Evolutionary conservation across 805 yeast genomes (phyloP).

Genomic region (Metschnikowia continentalis): DNA sequence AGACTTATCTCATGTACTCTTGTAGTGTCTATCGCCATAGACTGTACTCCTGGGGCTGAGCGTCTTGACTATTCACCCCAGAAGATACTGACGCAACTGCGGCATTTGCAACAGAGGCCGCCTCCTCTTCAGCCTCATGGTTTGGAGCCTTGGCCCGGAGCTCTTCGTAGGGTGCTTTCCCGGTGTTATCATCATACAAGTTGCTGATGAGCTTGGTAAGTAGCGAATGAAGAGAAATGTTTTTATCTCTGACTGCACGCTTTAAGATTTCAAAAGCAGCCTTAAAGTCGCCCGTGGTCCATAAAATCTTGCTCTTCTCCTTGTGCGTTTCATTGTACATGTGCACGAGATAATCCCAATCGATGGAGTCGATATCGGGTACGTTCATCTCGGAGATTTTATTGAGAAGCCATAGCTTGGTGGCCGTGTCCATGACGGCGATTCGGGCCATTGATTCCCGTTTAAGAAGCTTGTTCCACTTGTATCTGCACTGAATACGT

Average conservation of each 20-base stretch:
- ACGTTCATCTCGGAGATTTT: constrained; percentile 25
- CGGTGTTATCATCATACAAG: constrained; percentile 4
- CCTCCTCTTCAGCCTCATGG: constrained; percentile 20
- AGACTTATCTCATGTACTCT: background rate
- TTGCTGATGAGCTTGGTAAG: constrained; percentile 14
- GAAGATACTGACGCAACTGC: constrained; percentile 37
- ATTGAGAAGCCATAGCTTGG: constrained; percentile 38
- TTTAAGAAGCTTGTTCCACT: constrained; percentile 81
- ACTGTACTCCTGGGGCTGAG: constrained; percentile 34
- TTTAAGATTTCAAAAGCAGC: constrained; percentile 60
- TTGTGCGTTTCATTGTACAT: constrained; percentile 26
- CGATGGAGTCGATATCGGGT: constrained; percentile 24
- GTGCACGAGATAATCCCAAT: constrained; percentile 34
- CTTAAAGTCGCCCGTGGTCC: constrained; percentile 61
- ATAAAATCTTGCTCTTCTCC: constrained; percentile 22
- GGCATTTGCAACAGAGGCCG: constrained; percentile 33
- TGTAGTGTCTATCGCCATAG: constrained; percentile 27
- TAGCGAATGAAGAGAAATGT: constrained; percentile 11
- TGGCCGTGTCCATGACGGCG: constrained; percentile 28
- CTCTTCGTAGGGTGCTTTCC: constrained; percentile 7
- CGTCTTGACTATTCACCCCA: constrained; percentile 23
- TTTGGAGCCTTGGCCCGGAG: constrained; percentile 9
- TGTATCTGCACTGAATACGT: constrained; percentile 91
- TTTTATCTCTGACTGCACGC: constrained; percentile 42
- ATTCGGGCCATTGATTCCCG: constrained; percentile 43